phyloP scores from a whole-genome alignment of 208 protist genomes.

The Acanthamoeba lenticulata region DNA sequence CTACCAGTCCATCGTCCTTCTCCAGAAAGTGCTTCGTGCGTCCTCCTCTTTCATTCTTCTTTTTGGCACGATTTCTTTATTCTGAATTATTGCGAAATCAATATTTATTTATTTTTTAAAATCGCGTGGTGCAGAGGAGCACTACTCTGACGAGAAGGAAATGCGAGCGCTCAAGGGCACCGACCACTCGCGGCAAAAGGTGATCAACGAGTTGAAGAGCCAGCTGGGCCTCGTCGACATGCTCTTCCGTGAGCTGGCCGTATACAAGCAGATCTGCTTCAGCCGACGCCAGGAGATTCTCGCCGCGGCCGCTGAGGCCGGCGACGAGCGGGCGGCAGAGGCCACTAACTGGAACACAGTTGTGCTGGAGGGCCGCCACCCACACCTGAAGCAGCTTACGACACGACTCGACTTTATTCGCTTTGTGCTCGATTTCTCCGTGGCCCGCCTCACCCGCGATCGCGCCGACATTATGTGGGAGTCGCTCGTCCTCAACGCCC shows the following conservation, averaged over 20 bases:
- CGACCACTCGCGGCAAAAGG: not conserved
- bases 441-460: not conserved
- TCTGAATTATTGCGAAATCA: not conserved
- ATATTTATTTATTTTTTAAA: not conserved
- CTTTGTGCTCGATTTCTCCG: not conserved
- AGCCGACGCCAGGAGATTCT: not conserved
- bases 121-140: not conserved
- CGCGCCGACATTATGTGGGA: constrained; percentile 38
- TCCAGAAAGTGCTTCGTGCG: constrained; percentile 38
- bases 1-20: not conserved
- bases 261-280: not conserved
- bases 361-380: constrained; percentile 27
- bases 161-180: constrained; percentile 1
- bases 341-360: not conserved
- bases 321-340: not conserved
- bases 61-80: not conserved
- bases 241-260: constrained; percentile 14
- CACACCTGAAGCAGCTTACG: constrained; percentile 2
- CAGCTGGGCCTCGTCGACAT: not conserved
- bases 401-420: not conserved
- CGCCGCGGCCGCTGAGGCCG: not conserved
- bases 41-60: not conserved
- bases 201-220: not conserved
- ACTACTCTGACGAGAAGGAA: constrained; percentile 18
- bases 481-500: not conserved